Conservation (phyloP, 768 basidiomycete species). For the Tephrocybe sp. region DNA sequence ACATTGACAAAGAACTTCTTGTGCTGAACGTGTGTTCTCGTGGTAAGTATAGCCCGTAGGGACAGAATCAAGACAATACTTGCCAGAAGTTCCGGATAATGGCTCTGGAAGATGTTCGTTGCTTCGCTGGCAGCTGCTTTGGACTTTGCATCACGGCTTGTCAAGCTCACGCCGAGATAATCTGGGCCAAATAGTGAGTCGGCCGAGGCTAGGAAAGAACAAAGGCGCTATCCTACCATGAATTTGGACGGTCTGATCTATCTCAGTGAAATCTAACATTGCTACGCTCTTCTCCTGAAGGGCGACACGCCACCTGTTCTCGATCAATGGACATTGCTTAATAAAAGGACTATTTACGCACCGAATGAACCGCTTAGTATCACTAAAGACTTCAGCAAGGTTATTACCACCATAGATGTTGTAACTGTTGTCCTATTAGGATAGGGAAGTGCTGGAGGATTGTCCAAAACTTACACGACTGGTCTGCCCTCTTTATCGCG, state of each 20-base stretch:
- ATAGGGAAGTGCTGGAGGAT: neutral
- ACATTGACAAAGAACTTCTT: slow-evolving; percentile 85
- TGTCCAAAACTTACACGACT: slow-evolving; percentile 53
- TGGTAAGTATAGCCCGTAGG: neutral
- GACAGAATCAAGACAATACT: slow-evolving; percentile 17
- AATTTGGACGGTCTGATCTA: slow-evolving; percentile 73
- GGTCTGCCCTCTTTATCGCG: slow-evolving; percentile 72
- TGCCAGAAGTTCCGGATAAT: slow-evolving; percentile 82
- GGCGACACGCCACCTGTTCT: slow-evolving; percentile 72
- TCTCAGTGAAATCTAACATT: slow-evolving; percentile 68
- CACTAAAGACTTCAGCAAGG: slow-evolving; percentile 73
- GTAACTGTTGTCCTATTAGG: slow-evolving; percentile 45
- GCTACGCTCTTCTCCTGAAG: slow-evolving; percentile 71
- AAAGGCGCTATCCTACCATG: slow-evolving; percentile 47
- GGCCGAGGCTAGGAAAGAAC: neutral
- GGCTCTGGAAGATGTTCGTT: slow-evolving; percentile 68
- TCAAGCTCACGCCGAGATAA: slow-evolving; percentile 70
- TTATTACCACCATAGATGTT: slow-evolving; percentile 76
- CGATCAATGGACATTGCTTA: neutral
- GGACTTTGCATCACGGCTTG: slow-evolving; percentile 68
- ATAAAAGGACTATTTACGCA: slow-evolving; percentile 25
- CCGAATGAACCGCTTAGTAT: slow-evolving; percentile 76
- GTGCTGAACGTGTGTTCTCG: slow-evolving; percentile 36
- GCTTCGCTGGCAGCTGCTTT: slow-evolving; percentile 79
- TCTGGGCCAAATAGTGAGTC: slow-evolving; percentile 38